phyloP scores from a whole-genome alignment of 2,329 filamentous ascomycete genomes.

The Rhexocercosporidium sp. region DNA sequence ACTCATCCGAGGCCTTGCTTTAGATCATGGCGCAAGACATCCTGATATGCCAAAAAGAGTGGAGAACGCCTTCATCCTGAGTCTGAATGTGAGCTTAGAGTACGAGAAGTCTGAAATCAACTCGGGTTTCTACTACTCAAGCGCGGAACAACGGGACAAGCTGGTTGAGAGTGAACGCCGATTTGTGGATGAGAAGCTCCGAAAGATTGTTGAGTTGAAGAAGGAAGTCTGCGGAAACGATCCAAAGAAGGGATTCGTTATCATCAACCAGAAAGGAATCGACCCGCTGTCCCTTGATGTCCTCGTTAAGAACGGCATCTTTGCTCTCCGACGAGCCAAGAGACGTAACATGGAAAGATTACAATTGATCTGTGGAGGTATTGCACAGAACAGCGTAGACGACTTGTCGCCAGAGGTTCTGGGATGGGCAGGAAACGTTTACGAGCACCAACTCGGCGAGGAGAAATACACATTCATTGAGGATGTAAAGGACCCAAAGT shows the following conservation, averaged over 20 bases:
- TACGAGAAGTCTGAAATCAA: slow-evolving; percentile 99
- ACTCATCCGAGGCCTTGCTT: slow-evolving; percentile 87
- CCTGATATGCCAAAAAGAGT: slow-evolving; percentile 98
- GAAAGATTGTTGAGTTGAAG: slow-evolving; percentile 98
- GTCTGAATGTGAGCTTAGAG: slow-evolving; percentile 93
- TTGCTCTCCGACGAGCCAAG: slow-evolving; percentile 93
- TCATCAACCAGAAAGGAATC: slow-evolving; percentile 99
- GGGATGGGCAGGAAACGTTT: slow-evolving; percentile 95
- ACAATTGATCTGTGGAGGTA: slow-evolving; percentile 91
- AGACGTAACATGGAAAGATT: slow-evolving; percentile 98
- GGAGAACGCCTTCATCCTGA: slow-evolving; percentile 94
- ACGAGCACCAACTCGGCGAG: slow-evolving; percentile 96
- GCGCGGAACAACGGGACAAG: slow-evolving; percentile 95
- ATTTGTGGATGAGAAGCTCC: slow-evolving; percentile 94
- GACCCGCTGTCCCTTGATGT: slow-evolving; percentile 96
- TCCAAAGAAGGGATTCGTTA: slow-evolving; percentile 92
- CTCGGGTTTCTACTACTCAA: slow-evolving; percentile 98
- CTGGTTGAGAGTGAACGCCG: slow-evolving; percentile 95
- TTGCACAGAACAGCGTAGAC: slow-evolving; percentile 94
- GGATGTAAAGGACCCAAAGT: slow-evolving; percentile 98
- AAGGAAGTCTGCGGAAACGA: slow-evolving; percentile 96
- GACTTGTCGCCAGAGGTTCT: slow-evolving; percentile 87
- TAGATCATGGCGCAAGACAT: slow-evolving; percentile 95
- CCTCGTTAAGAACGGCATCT: slow-evolving; percentile 95
- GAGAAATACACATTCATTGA: slow-evolving; percentile 99